Evolutionary conservation across 2,329 filamentous ascomycete genomes (phyloP).

Genomic region (Talaromyces sp.): DNA sequence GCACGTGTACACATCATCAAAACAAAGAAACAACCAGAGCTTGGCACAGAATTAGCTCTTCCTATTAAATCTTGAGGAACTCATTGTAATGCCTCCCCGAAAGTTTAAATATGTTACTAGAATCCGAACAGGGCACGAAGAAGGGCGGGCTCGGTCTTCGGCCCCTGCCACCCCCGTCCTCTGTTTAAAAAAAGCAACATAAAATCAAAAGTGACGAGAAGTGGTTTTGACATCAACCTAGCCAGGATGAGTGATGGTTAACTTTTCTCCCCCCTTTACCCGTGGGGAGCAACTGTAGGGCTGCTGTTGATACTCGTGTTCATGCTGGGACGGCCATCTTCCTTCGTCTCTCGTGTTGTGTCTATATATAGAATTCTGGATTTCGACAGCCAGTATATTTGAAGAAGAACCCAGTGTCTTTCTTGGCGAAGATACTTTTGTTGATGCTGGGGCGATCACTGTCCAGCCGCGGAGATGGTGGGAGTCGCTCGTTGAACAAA

Average conservation of each 20-base stretch:
- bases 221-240: not conserved
- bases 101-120: not conserved
- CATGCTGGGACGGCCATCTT: not conserved
- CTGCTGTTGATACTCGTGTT: not conserved
- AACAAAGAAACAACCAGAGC: not conserved
- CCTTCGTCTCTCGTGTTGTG: not conserved
- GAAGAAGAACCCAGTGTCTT: not conserved
- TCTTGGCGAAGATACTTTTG: not conserved
- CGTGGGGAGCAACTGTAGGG: not conserved
- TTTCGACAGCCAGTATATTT: not conserved
- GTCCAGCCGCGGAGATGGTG: not conserved
- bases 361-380: not conserved
- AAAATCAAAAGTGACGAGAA: not conserved
- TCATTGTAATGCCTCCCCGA: not conserved
- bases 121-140: not conserved
- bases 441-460: not conserved
- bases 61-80: not conserved
- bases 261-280: not conserved
- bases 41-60: not conserved
- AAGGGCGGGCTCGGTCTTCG: not conserved
- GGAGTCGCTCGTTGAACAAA: not conserved
- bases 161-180: not conserved
- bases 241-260: not conserved
- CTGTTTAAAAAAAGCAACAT: not conserved
- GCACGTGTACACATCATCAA: not conserved